Conservation (phyloP, 768 basidiomycete species). For the Dictyophora rubrovolvata region DNA sequence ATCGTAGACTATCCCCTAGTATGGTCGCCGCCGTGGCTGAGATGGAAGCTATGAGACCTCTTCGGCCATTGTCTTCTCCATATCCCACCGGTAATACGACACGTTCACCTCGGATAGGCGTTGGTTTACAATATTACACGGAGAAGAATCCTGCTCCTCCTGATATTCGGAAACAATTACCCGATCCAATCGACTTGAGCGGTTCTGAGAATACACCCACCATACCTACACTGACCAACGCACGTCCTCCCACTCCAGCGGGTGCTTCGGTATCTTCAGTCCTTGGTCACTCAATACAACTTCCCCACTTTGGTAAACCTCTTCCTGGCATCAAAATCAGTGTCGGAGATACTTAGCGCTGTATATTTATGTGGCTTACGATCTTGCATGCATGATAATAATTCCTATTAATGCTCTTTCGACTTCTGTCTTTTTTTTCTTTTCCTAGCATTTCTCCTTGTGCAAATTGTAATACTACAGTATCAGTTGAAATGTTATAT, state of each 20-base stretch:
- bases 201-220: neutral
- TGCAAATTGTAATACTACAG: neutral
- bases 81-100: neutral
- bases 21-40: constrained; percentile 2
- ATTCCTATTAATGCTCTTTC: neutral
- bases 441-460: neutral
- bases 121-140: constrained; percentile 5
- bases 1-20: constrained; percentile 4
- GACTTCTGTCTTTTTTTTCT: neutral
- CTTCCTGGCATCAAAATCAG: neutral
- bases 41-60: neutral
- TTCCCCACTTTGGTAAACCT: neutral
- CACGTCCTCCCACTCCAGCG: neutral
- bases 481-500: neutral
- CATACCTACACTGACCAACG: neutral
- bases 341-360: neutral
- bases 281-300: no score
- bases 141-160: constrained; percentile 5
- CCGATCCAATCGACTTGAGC: neutral
- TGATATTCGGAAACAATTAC: constrained; percentile 4
- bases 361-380: neutral
- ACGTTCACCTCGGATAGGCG: constrained; percentile 1
- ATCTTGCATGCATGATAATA: neutral
- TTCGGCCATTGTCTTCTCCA: neutral
- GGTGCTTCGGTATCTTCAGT: neutral